Evolutionary conservation across 2,329 filamentous ascomycete species (phyloP), one percentile per base, ranked within the genome.

Genomic region (Botrytis cinerea): DNA sequence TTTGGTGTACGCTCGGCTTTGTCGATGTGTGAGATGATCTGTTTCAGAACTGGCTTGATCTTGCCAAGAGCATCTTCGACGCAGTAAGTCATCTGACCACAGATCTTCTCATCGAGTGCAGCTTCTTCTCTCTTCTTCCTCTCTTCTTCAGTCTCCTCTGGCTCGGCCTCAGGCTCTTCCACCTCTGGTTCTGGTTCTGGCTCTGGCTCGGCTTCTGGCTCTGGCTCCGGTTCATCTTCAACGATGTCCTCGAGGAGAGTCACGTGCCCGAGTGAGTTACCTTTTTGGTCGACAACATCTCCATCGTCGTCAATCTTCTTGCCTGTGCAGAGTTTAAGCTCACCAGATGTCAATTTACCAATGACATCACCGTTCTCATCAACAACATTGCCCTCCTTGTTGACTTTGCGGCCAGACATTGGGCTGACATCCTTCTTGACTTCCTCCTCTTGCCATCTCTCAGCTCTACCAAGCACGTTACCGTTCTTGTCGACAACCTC

Each of bases 21-120:
- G 78, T 97, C 93, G 79, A 97, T 92, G 83, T 91, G 88, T 89
- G 93, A 91, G 7, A 89, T 92, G 82, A 97, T 97, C 85, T 94
- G 88, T 84, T 93, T 94, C 86, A 93, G 92, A 80, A 97, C 90
- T 16, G 94, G 94, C 77, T 92, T 90, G 80, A 97, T 89, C 81
- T 91, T 92, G 80, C 97, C 93, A 10, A 97, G 87, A 22, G 93
- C 93, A 81, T 95, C 90, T 80, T 91, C 88, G 77, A 97, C 89
- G 78, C 92, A 91, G 73, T 83, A 84, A 20, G 87, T 86, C 85
- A 97, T 94, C 84, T 93, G 91, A 75, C 88, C 86, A 1, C 94
- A 94, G 54, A 97, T 87, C 84, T 97, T 89, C 76, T 86, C 87
- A 81, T 97, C 93, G 75, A 91, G 86, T 81, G 89, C 89, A 10